These are phyloP conservation scores for Chenopodium quinoa DNA, from an alignment of 148 eudicot genomes.

Conservation along the genomic window DNA sequence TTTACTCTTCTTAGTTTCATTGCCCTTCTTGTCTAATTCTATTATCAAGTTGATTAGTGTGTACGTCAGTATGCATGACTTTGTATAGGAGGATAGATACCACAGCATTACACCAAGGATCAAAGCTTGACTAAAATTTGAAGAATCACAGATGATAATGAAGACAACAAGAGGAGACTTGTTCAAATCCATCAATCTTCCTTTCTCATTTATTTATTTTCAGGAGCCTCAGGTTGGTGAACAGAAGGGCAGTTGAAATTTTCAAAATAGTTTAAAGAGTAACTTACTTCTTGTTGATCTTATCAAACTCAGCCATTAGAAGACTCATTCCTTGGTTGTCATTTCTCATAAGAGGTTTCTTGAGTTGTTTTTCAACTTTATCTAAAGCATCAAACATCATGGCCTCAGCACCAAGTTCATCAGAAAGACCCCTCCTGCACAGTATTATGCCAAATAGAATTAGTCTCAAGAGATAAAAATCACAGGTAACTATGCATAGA, in stretches of 20 bases:
- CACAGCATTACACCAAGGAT: neutral
- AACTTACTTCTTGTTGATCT: constrained; percentile 78
- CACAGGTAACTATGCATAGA: neutral
- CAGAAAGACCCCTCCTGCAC: constrained; percentile 83
- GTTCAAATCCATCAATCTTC: too few species aligned
- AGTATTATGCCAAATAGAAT: constrained; percentile 13
- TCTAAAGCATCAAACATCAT: constrained; percentile 94
- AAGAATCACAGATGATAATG: neutral
- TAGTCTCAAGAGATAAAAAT: neutral
- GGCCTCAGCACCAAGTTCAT: constrained; percentile 83
- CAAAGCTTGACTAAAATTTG: neutral
- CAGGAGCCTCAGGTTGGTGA: neutral
- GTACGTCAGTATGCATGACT: neutral
- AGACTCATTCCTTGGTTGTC: constrained; percentile 78
- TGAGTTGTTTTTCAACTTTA: constrained; percentile 75
- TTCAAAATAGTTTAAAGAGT: neutral
- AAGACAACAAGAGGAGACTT: neutral
- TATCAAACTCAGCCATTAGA: constrained; percentile 73
- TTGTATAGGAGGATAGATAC: neutral
- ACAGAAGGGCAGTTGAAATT: neutral
- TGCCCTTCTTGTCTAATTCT: neutral
- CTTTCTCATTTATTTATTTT: neutral
- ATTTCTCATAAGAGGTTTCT: constrained; percentile 86
- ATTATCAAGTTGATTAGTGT: neutral
- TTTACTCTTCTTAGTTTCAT: neutral